phyloP scores from a whole-genome alignment of 1,284 basidiomycete species.

The Retiboletus fuscus region DNA sequence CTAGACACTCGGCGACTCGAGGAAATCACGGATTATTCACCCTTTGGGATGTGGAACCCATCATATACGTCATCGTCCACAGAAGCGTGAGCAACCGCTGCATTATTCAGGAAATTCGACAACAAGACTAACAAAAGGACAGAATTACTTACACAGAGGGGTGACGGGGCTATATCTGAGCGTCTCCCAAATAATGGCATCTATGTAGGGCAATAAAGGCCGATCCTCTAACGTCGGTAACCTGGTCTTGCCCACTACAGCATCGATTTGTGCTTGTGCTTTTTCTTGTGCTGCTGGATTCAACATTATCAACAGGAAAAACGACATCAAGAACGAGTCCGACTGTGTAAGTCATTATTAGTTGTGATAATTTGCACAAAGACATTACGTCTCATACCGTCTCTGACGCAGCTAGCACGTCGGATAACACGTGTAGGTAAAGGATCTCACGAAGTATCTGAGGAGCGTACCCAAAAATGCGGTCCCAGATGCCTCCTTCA shows the following conservation, averaged over 20 bases:
- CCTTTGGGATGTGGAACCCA: background rate
- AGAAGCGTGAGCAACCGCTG: background rate
- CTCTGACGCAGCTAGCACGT: background rate
- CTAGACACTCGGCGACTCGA: no score
- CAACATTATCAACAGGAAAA: no score
- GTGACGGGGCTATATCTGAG: no score
- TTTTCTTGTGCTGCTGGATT: no score
- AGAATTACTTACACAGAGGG: background rate
- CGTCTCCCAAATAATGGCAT: no score
- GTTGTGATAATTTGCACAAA: background rate
- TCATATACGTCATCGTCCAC: background rate
- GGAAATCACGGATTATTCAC: background rate
- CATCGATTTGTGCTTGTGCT: no score
- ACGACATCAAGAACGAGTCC: no score
- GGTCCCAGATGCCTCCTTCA: background rate
- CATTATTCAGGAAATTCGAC: background rate
- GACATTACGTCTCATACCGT: no score
- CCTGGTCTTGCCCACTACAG: no score
- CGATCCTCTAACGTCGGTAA: no score
- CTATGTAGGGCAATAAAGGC: no score
- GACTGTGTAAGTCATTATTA: no score
- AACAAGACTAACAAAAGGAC: background rate
- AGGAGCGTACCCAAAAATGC: background rate
- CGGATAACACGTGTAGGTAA: background rate
- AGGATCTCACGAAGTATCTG: background rate